These are phyloP conservation scores for Xerocomus potaroensis DNA, from an alignment of 768 basidiomycete species.

Conservation along the genomic window DNA sequence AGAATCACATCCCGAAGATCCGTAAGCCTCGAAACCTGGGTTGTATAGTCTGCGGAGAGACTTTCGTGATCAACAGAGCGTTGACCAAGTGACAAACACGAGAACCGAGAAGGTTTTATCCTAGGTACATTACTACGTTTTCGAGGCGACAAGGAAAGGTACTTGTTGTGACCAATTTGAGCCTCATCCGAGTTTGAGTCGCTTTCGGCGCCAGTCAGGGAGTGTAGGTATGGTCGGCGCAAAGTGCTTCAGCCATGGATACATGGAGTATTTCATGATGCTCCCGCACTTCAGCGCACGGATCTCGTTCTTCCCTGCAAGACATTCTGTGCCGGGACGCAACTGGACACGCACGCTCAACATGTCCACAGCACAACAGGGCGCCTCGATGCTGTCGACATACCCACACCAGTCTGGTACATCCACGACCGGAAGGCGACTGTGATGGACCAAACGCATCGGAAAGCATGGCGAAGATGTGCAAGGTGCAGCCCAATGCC, in stretches of 20 bases:
- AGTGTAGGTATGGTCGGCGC: slow-evolving; percentile 15
- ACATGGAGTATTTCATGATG: slow-evolving; percentile 83
- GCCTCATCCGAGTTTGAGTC: slow-evolving; percentile 13
- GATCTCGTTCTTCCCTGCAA: slow-evolving; percentile 75
- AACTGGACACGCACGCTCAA: slow-evolving; percentile 85
- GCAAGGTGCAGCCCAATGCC: slow-evolving; percentile 65
- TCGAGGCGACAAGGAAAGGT: not conserved
- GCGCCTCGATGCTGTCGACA: slow-evolving; percentile 55
- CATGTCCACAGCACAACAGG: slow-evolving; percentile 73
- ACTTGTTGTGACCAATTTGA: slow-evolving; percentile 3
- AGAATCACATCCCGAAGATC: too few species aligned
- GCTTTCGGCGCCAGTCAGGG: slow-evolving; percentile 6
- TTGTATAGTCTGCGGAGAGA: too few species aligned
- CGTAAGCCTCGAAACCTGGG: too few species aligned
- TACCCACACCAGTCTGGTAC: slow-evolving; percentile 78
- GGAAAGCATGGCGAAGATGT: slow-evolving; percentile 75
- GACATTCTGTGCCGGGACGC: slow-evolving; percentile 63
- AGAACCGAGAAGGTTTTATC: too few species aligned
- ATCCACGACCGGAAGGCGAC: slow-evolving; percentile 49
- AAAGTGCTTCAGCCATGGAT: slow-evolving; percentile 13
- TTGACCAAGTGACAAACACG: too few species aligned
- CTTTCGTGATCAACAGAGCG: too few species aligned
- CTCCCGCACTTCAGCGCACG: slow-evolving; percentile 71
- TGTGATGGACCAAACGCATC: slow-evolving; percentile 87
- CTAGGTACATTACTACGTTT: not conserved